Evolutionary conservation across 495 filamentous ascomycete species (phyloP).

Genomic region (Trichocladium antarcticum): DNA sequence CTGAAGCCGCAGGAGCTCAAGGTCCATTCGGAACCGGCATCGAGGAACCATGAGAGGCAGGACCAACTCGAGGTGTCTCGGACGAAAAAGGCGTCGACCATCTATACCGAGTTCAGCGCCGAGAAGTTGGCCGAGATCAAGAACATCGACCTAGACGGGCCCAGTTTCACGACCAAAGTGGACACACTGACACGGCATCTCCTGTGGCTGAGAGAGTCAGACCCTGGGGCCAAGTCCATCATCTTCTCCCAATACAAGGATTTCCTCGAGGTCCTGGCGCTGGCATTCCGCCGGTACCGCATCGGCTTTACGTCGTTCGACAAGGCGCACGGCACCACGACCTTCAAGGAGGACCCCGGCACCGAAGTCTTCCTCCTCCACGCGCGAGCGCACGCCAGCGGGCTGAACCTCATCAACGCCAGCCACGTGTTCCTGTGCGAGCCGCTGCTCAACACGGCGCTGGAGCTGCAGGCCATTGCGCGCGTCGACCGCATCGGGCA

Average conservation of each 20-base stretch:
- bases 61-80: background rate
- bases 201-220: constrained; percentile 69
- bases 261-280: constrained; percentile 63
- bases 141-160: constrained; percentile 58
- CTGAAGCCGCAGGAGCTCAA: constrained; percentile 64
- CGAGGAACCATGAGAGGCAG: background rate
- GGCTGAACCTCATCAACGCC: constrained; percentile 82
- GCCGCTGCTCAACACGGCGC: constrained; percentile 80
- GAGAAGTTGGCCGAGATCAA: constrained; percentile 68
- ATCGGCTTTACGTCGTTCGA: constrained; percentile 64
- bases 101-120: constrained; percentile 67
- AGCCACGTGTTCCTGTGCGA: constrained; percentile 93
- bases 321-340: constrained; percentile 48
- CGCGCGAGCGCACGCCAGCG: constrained; percentile 75
- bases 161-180: constrained; percentile 77
- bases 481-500: constrained; percentile 93
- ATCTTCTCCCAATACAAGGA: constrained; percentile 75
- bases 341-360: constrained; percentile 62
- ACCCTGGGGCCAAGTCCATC: constrained; percentile 81
- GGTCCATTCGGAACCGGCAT: constrained; percentile 50
- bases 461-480: constrained; percentile 89
- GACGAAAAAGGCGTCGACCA: constrained; percentile 29
- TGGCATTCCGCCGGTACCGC: constrained; percentile 53
- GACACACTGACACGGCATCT: constrained; percentile 74
- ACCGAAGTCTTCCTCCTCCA: constrained; percentile 82